Conservation (phyloP, 176 grass and related monocot genomes). For the Aegilops bicornis region DNA sequence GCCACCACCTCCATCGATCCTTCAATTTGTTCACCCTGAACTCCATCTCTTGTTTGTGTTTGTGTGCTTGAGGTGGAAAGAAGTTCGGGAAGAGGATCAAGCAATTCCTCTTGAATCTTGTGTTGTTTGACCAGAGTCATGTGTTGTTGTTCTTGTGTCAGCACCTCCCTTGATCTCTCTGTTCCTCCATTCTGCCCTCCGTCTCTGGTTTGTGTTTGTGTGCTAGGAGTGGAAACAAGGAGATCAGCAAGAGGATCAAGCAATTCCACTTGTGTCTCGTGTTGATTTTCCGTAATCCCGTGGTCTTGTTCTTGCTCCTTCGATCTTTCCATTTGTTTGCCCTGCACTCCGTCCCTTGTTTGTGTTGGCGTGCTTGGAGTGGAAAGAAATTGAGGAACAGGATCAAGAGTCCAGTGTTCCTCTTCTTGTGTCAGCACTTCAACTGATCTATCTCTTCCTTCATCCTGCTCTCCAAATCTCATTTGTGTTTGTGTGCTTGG, state of each 20-base stretch:
- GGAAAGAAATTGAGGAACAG: neutral
- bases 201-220: neutral
- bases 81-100: neutral
- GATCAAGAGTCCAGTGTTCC: neutral
- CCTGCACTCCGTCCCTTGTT: neutral
- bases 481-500: neutral
- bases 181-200: neutral
- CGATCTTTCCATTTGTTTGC: neutral
- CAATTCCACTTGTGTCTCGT: neutral
- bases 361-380: neutral
- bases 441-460: neutral
- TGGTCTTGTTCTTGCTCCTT: neutral
- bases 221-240: too few species aligned
- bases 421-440: neutral
- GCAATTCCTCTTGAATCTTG: neutral
- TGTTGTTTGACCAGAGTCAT: neutral
- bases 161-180: neutral
- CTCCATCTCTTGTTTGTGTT: neutral
- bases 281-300: neutral
- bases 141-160: neutral
- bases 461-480: neutral
- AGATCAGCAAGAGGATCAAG: too few species aligned
- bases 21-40: neutral
- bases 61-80: neutral
- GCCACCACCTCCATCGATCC: neutral